Conservation (phyloP, 2,329 filamentous ascomycete species). For the Xylaria sp. region DNA sequence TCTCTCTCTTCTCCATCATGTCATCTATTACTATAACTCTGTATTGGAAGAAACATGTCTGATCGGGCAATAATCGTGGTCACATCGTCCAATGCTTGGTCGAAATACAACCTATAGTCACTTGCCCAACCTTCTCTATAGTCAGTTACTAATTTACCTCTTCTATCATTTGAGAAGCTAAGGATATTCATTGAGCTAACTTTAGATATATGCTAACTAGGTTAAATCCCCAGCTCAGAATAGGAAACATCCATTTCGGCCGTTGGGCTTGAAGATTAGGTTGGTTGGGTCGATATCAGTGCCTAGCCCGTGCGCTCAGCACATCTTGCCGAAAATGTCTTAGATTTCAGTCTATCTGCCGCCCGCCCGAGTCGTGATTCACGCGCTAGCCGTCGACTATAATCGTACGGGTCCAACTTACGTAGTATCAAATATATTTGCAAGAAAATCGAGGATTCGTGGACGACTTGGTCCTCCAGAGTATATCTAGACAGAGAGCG, state of each 20-base stretch:
- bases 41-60: background rate
- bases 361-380: background rate
- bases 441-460: background rate
- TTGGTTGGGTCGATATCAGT: background rate
- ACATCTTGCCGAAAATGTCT: slow-evolving; percentile 1
- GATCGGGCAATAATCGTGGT: too few species aligned
- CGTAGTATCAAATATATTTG: background rate
- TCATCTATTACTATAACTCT: background rate
- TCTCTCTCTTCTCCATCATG: background rate
- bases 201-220: background rate
- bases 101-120: too few species aligned
- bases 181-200: too few species aligned
- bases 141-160: background rate
- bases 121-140: background rate
- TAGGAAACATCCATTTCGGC: background rate
- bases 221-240: background rate
- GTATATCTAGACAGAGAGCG: too few species aligned
- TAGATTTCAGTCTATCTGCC: background rate
- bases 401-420: background rate
- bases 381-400: background rate
- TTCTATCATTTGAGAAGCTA: background rate
- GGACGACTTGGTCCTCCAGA: too few species aligned
- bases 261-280: background rate
- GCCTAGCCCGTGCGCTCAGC: background rate
- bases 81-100: background rate